These are phyloP conservation scores for Penicillium sp. DNA, from an alignment of 2,329 filamentous ascomycete species.

Conservation along the genomic window DNA sequence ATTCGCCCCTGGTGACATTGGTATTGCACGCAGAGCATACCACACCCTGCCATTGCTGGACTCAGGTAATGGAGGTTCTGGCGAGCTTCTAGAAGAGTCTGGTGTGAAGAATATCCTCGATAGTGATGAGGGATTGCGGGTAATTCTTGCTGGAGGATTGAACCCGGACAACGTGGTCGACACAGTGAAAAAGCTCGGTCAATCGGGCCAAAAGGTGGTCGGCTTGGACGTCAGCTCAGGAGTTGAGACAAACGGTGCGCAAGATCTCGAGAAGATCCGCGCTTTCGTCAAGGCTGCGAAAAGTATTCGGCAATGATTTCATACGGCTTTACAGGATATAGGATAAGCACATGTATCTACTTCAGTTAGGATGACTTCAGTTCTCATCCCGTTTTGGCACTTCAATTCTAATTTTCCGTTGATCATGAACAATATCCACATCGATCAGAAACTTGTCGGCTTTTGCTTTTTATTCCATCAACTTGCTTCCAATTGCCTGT, in stretches of 20 bases:
- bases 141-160: slow-evolving; percentile 82
- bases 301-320: slow-evolving; percentile 33
- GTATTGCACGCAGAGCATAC: slow-evolving; percentile 69
- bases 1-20: slow-evolving; percentile 73
- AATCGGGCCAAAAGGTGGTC: slow-evolving; percentile 60
- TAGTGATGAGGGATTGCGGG: slow-evolving; percentile 64
- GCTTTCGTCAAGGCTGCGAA: slow-evolving; percentile 77
- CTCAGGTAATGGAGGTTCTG: slow-evolving; percentile 77
- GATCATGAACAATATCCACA: background rate
- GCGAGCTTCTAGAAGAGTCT: slow-evolving; percentile 68
- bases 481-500: background rate
- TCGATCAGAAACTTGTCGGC: background rate
- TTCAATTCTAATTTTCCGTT: background rate
- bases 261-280: slow-evolving; percentile 75
- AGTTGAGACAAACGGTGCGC: slow-evolving; percentile 77
- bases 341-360: background rate
- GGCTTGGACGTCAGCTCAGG: slow-evolving; percentile 94
- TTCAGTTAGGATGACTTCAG: slow-evolving; percentile 5
- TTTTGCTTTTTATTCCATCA: background rate
- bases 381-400: background rate
- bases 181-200: slow-evolving; percentile 61
- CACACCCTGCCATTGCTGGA: slow-evolving; percentile 83
- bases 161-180: slow-evolving; percentile 72
- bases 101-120: slow-evolving; percentile 65
- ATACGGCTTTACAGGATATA: background rate